Percentiles rank a stretch among this genome's conserved stretches.
These are phyloP conservation scores for Fusarium setosum DNA, from an alignment of 2,329 filamentous ascomycete species.

Conservation along the genomic window DNA sequence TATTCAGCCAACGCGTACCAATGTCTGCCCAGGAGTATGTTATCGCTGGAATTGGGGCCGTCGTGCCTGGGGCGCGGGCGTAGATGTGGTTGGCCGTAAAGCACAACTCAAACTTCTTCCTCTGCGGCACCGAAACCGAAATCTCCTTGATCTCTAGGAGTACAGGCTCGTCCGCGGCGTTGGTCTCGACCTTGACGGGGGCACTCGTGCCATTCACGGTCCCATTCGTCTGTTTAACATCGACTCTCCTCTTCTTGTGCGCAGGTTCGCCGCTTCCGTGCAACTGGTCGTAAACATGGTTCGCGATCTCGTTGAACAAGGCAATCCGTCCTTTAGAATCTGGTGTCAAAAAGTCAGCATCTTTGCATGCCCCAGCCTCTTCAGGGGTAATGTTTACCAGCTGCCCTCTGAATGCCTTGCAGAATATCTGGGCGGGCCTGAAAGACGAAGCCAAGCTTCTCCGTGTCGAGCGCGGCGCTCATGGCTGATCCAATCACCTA, in stretches of 20 bases:
- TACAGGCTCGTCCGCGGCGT: constrained; percentile 61
- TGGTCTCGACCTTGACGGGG: constrained; percentile 40
- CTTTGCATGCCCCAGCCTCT: background rate
- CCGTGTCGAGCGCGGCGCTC: constrained; percentile 58
- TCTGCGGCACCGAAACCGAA: constrained; percentile 73
- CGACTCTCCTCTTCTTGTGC: constrained; percentile 65
- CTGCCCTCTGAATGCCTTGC: constrained; percentile 62
- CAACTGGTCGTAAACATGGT: constrained; percentile 60
- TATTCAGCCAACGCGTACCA: constrained; percentile 54
- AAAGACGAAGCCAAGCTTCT: constrained; percentile 65
- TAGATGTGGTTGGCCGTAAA: constrained; percentile 71
- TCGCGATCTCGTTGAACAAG: constrained; percentile 68
- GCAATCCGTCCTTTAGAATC: constrained; percentile 62
- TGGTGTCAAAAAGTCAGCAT: constrained; percentile 42
- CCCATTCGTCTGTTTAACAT: constrained; percentile 49
- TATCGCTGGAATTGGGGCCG: constrained; percentile 63
- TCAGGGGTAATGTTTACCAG: constrained; percentile 56
- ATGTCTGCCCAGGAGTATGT: constrained; percentile 72
- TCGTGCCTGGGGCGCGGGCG: constrained; percentile 63
- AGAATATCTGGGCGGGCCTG: constrained; percentile 67
- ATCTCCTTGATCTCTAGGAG: constrained; percentile 73
- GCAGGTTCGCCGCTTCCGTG: constrained; percentile 57
- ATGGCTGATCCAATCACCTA: constrained; percentile 46
- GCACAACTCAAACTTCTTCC: constrained; percentile 75
- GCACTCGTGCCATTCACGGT: constrained; percentile 30